Base-by-base conservation (phyloP, 2,329 filamentous ascomycete species). In the Curvularia sp. region DNA sequence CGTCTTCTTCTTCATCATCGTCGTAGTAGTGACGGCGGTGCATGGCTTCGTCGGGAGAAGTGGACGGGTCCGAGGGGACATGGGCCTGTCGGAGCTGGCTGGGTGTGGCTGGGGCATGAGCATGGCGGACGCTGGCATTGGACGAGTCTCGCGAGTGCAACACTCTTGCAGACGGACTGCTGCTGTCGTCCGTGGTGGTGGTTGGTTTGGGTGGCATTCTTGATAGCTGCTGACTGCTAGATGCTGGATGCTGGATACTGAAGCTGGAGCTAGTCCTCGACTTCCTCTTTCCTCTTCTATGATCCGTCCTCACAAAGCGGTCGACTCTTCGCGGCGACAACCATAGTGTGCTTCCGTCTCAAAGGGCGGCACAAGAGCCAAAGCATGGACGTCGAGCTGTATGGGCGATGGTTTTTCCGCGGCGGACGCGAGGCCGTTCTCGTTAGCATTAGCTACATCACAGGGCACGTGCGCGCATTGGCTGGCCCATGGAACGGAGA, bases 51-150 rank as follows among this genome's bases (percentile, higher is more conserved):
- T 81, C 78, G 27, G 80, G 80, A 36, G 79, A 80, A 21, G 70
- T 69, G n/a, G 79, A 77, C 45, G 66, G 65, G 49, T 75, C 73
- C 27, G 74, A 77, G 52, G 80, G 79, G 49, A 77, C 76, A 61
- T 80, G 73, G 12, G 77, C 73, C 49, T 80, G 72, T n/a, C 80
- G 69, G 48, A 82, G 71, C 59, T 75, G 72, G 70, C 74, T 78
- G 34, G 77, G 77, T 2, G 68, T 76, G 7, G 63, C 49, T 9
- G 77, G 77, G 1, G 71, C 70, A 63, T 79, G 75, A n/a, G 71
- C 66, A 49, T 70, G 69, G 42, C 66, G 59, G 43, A 66, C 63
- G 64, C 71, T 74, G 47, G 66, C 64, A 12, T 42, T 68, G n/a
- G 74, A 75, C 28, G 74, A 69, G 51, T 67, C 73, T 59, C 74